Evolutionary conservation across 306 rosid species (phyloP), one percentile per base, ranked within the genome.

Genomic region (Neltuma alba): DNA sequence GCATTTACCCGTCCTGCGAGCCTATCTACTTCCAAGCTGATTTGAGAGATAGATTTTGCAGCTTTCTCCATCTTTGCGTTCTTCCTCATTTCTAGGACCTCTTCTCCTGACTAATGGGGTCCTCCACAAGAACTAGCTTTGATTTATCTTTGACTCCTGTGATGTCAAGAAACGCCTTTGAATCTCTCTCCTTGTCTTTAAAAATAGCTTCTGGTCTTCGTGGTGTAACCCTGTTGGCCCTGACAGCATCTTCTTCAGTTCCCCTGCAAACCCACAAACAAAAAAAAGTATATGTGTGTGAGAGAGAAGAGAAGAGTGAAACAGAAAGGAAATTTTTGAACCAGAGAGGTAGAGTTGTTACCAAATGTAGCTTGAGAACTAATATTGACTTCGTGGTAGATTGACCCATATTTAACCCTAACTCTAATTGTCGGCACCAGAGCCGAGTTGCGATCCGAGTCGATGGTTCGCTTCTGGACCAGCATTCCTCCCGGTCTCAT

Each of bases 401-500:
- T 82, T 50, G 97, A 88, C 16, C 89, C 91, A 21, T 88, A 81
- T 74, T 94, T 92, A 76, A 94, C 98, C 80, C 91, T 83, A 70
- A 94, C 89, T 75, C 94, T 74, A 78, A 94, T 84, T 42, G 86
- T 89, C 82, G 97, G 94, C 48, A 89, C 80, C 15, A 91, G 91
- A 10, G 75, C 87, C 1, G 91, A 68, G 83, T 75, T 85, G 31
- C 64, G 86, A 83, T 90, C 98, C 37, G 94, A 82, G 77, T 83
- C 91, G 13, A 63, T 52, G 76, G 50, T 77, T 75, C 98, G 87
- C 40, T 87, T 89, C 88, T 94, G 98, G 73, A 94, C 98, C 76
- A 94, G 38, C 98, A 94, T 90, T 80, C 98, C 98, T 30, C 98
- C 97, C 0, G 98, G 98, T 70, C 98, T 72, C 70, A 92, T 79